A percentile compares a stretch with the other conserved stretches of the same genome.
phyloP scores from a whole-genome alignment of 768 basidiomycete species.

The Butyriboletus loyo region DNA sequence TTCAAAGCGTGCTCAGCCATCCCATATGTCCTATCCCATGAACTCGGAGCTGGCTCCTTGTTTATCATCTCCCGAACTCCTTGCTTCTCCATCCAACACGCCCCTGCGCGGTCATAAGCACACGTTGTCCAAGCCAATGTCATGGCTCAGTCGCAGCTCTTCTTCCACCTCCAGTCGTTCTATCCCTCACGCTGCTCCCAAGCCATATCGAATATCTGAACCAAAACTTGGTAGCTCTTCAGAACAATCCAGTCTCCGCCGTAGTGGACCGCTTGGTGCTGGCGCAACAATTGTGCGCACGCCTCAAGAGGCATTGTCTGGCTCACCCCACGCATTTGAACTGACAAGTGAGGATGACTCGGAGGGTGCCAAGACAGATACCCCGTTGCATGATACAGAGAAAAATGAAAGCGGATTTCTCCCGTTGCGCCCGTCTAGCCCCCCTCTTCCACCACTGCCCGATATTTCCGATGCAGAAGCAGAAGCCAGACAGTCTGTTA shows the following conservation, averaged over 20 bases:
- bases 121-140: conserved; percentile 40
- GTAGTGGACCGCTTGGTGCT: conserved; percentile 55
- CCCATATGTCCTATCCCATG: conserved; percentile 10
- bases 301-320: conserved; percentile 69
- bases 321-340: conserved; percentile 16
- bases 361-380: conserved; percentile 4
- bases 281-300: conserved; percentile 78
- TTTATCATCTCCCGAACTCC: conserved; percentile 13
- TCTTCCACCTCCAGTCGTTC: conserved; percentile 29
- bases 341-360: conserved; percentile 13
- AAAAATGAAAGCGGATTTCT: conserved; percentile 19
- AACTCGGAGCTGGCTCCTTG: conserved; percentile 29
- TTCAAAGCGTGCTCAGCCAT: conserved; percentile 22
- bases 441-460: conserved; percentile 57
- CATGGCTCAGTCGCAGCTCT: conserved; percentile 41
- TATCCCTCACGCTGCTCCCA: conserved; percentile 31
- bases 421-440: conserved; percentile 35
- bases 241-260: conserved; percentile 29
- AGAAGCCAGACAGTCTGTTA: conserved; percentile 6
- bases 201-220: conserved; percentile 44
- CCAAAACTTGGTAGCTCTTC: conserved; percentile 36
- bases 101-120: conserved; percentile 33
- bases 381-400: conserved; percentile 10
- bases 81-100: conserved; percentile 30
- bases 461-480: conserved; percentile 2